Base-by-base conservation (phyloP, 2,329 filamentous ascomycete species). In the Verticillium longisporum region DNA sequence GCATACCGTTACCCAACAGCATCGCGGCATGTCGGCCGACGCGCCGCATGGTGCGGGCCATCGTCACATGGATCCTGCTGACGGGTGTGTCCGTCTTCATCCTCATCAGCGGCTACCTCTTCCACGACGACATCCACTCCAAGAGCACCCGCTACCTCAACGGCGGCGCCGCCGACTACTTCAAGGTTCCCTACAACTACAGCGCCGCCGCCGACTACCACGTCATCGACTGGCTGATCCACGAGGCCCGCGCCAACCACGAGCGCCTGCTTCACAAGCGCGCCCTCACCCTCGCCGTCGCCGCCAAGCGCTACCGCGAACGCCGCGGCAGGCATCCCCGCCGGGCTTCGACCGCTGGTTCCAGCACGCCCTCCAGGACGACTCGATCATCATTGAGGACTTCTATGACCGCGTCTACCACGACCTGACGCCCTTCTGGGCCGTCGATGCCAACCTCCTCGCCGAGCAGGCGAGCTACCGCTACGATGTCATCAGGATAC, bases 381-480 rank as follows among this genome's bases (percentile, higher is more conserved):
- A 83, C 38, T 80, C 83, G n/a, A 71, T 87, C 60, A 75, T 87
- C 10, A 77, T 88, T 45, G 85, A 88, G 67, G 81, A 85, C 60
- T 88, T 84, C 67, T 88, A 86, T 72, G 83, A 87, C 67, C 83
- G 85, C 62, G 84, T 88, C 61, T 85, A 86, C 73, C 80, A 85
- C 64, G 85, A 88, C 68, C 67, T 88, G 59, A 75, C 80, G 55
- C 85, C 85, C 1, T 87, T 84, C 67, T 88, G 84, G 85, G 83
- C 76, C 2, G 71, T 85, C 37, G 79, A 82, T 36, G 15, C 72
- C 83, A 2, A 70, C 71, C 6, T 61, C 71, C 31, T 78, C 85
- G 55, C 82, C 81, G 66, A 68, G 38, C 72, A 76, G 45, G 78
- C 80, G 55, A 70, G 73, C n/a, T 68, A 73, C 6, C 80, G 77